Percentiles rank a stretch among this genome's conserved stretches.
Conservation (phyloP, 2,329 filamentous ascomycete genomes). For the Claviceps sp. region DNA sequence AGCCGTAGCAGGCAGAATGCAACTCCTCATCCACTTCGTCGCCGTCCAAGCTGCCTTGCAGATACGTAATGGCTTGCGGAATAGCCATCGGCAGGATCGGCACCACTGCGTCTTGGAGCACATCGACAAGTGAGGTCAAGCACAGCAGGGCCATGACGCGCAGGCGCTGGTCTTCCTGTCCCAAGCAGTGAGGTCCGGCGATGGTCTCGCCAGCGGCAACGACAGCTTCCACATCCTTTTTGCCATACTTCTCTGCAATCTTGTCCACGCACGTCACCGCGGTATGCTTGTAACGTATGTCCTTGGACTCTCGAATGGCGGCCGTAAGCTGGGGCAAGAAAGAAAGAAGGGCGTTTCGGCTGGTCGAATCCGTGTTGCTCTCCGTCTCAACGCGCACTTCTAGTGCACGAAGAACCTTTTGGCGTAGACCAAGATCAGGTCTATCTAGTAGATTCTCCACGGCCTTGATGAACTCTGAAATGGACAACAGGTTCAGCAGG, state of each 20-base stretch:
- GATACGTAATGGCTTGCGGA: conserved; percentile 55
- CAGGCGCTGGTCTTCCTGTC: conserved; percentile 57
- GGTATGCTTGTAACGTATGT: conserved; percentile 68
- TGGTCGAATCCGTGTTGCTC: conserved; percentile 52
- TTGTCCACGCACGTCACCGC: conserved; percentile 84
- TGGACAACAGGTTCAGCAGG: conserved; percentile 73
- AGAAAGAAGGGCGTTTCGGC: conserved; percentile 57
- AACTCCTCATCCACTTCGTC: conserved; percentile 46
- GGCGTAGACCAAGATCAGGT: conserved; percentile 60
- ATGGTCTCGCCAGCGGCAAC: conserved; percentile 64
- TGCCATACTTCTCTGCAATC: conserved; percentile 89
- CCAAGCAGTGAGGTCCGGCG: conserved; percentile 62
- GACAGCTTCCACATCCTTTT: conserved; percentile 71
- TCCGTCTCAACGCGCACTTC: conserved; percentile 67
- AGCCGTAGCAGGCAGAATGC: conserved; percentile 70
- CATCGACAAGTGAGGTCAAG: conserved; percentile 77
- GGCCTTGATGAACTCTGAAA: conserved; percentile 77
- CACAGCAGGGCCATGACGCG: conserved; percentile 78
- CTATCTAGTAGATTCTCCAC: conserved; percentile 70
- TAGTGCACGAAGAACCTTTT: conserved; percentile 69
- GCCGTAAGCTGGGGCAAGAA: conserved; percentile 69
- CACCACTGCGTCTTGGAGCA: conserved; percentile 74
- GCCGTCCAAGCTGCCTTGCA: conserved; percentile 46
- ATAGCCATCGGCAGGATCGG: conserved; percentile 68
- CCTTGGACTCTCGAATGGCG: conserved; percentile 59